Conservation (phyloP, 257 asterid species). For the Nicotiana obtusifolia region DNA sequence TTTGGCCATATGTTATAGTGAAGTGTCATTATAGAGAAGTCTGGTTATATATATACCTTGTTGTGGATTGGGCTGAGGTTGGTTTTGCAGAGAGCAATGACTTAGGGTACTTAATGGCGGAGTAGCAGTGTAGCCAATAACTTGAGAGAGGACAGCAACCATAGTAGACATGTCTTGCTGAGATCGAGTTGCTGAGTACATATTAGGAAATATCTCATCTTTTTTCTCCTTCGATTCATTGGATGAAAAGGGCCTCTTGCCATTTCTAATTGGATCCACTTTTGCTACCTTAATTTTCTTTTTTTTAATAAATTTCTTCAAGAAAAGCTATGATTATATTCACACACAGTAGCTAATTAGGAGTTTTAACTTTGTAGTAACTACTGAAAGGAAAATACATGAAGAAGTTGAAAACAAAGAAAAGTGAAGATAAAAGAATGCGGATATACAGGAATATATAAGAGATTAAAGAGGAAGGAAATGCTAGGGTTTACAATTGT, state of each 20-base stretch:
- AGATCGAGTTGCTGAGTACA: conserved; percentile 10
- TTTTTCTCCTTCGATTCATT: conserved; percentile 20
- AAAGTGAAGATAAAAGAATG: neutral
- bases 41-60: neutral
- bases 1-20: too few species aligned
- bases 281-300: neutral
- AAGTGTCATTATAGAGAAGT: too few species aligned
- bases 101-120: neutral
- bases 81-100: neutral
- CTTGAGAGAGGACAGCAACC: conserved; percentile 14
- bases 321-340: neutral
- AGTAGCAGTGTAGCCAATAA: neutral
- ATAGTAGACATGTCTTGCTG: conserved; percentile 8
- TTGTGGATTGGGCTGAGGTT: neutral
- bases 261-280: neutral
- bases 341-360: too few species aligned
- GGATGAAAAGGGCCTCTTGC: conserved; percentile 30
- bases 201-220: neutral
- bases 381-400: too few species aligned
- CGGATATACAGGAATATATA: too few species aligned
- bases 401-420: too few species aligned
- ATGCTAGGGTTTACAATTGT: neutral
- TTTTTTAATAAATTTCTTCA: neutral
- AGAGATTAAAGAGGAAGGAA: neutral
- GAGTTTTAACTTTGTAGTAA: too few species aligned